A percentile compares a stretch with the other conserved stretches of the same genome.
Conservation (phyloP, 2,329 filamentous ascomycete species). For the Colletotrichum melonis region DNA sequence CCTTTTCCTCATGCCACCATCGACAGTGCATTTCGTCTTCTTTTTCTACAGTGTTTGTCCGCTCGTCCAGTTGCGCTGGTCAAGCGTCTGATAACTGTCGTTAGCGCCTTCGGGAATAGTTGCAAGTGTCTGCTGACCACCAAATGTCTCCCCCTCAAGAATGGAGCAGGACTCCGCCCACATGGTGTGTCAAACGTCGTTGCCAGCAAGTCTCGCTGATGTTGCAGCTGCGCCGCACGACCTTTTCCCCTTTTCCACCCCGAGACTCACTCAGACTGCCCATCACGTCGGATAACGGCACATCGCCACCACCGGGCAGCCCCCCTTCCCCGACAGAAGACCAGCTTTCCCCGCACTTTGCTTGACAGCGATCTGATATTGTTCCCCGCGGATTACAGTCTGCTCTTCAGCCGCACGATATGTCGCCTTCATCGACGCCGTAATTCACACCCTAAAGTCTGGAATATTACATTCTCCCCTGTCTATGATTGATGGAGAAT, state of each 20-base stretch:
- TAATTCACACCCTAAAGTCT: background rate
- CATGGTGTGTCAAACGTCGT: background rate
- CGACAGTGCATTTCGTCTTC: conserved; percentile 12
- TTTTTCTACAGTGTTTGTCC: conserved; percentile 29
- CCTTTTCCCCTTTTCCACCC: background rate
- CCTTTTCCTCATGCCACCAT: background rate
- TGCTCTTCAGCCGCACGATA: conserved; percentile 18
- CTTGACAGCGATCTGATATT: background rate
- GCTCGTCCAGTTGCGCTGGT: background rate
- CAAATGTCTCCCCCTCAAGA: background rate
- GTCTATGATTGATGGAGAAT: conserved; percentile 27
- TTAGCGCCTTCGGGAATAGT: conserved; percentile 6
- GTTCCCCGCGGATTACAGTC: background rate
- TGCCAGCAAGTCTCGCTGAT: conserved; percentile 2
- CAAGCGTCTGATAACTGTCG: background rate
- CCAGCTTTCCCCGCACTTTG: conserved; percentile 8
- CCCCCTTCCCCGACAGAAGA: background rate
- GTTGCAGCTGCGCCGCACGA: conserved; percentile 19
- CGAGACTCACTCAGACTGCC: background rate
- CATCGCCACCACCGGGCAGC: conserved; percentile 8
- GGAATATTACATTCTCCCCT: background rate
- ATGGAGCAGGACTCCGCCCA: conserved; percentile 9
- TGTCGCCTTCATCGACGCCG: conserved; percentile 3
- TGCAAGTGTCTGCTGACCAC: conserved; percentile 27
- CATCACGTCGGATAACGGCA: conserved; percentile 13